Evolutionary conservation across 176 grass and related monocot species (phyloP), one percentile per base, ranked within the genome.

Genomic region (Pharus latifolius): DNA sequence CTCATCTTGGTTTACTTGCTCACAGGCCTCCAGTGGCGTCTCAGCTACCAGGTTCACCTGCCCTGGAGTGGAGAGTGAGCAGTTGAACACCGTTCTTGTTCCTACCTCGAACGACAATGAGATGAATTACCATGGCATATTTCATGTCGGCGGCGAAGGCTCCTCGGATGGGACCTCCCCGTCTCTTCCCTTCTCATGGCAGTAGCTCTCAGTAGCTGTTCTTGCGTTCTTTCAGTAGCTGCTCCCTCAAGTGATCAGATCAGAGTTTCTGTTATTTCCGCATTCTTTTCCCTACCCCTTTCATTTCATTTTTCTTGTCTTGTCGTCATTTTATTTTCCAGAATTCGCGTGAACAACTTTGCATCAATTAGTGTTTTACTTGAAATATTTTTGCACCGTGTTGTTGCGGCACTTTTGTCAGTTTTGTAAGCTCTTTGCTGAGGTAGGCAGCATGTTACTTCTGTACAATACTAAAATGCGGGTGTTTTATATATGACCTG

Each of bases 141-240:
- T 91, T 68, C 88, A 83, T 29, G 59, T 83, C n/a, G 83, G 75
- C 13, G 76, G 61, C 25, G 83, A 87, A n/a, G 88, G 83, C 0
- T 83, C 88, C 70, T 83, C 88, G 0, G 71, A 81, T 44, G 83
- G 83, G 10, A 81, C 88, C 25, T 84, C 84, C 7, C 84, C 77
- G 46, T 46, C 66, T 22, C 83, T 87, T 43, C 84, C 76, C 0
- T 91, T 87, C 76, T 69, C 83, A 0, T 91, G 83, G 88, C 80
- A 87, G 55, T 91, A 85, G 68, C 4, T 29, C 3, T 7, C 6
- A 15, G 13, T 49, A 8, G 28, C 22, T 16, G 67, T 13, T 73
- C 19, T 54, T 29, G 43, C 24, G 69, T 49, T 40, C 43, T 42
- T 15, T 22, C 52, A 49, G 65, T 78, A 78, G 53, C 12, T 13